These are phyloP conservation scores for Gautieria morchelliformis DNA, from an alignment of 768 basidiomycete genomes.

Conservation along the genomic window DNA sequence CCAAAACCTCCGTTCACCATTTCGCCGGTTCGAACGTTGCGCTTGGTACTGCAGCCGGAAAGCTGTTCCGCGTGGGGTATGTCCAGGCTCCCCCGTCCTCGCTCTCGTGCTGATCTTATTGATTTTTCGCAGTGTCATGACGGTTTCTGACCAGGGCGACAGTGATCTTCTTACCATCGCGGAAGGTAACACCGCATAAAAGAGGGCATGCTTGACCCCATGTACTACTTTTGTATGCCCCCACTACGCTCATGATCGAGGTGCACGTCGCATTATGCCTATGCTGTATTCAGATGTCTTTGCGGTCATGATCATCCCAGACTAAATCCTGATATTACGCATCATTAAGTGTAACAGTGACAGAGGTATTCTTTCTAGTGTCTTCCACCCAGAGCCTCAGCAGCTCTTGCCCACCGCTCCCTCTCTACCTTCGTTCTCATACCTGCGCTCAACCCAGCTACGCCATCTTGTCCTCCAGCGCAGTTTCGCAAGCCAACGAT, in stretches of 20 bases:
- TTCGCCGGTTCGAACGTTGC: conserved; percentile 97
- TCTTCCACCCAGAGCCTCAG: conserved; percentile 42
- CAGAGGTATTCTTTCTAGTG: not conserved
- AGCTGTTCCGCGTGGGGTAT: conserved; percentile 96
- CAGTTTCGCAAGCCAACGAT: conserved; percentile 33
- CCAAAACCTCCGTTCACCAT: conserved; percentile 98
- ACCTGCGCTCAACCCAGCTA: conserved; percentile 79
- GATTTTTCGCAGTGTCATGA: conserved; percentile 71
- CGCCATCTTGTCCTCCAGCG: conserved; percentile 47
- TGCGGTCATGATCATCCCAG: not conserved
- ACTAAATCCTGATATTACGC: too few species aligned
- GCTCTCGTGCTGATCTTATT: not conserved
- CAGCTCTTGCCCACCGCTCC: conserved; percentile 85
- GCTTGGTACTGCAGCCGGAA: conserved; percentile 97
- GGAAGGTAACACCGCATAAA: conserved; percentile 59
- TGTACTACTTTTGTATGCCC: not conserved
- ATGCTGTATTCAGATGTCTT: not conserved
- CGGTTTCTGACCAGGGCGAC: conserved; percentile 91
- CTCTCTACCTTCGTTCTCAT: conserved; percentile 86
- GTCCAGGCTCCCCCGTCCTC: conserved; percentile 17
- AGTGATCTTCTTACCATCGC: conserved; percentile 88
- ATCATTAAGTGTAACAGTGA: too few species aligned
- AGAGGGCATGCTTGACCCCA: not conserved
- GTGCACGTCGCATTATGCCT: not conserved
- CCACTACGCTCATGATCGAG: not conserved